Conservation (phyloP, 2,329 filamentous ascomycete genomes). For the Ceratocystis diversiconidia region DNA sequence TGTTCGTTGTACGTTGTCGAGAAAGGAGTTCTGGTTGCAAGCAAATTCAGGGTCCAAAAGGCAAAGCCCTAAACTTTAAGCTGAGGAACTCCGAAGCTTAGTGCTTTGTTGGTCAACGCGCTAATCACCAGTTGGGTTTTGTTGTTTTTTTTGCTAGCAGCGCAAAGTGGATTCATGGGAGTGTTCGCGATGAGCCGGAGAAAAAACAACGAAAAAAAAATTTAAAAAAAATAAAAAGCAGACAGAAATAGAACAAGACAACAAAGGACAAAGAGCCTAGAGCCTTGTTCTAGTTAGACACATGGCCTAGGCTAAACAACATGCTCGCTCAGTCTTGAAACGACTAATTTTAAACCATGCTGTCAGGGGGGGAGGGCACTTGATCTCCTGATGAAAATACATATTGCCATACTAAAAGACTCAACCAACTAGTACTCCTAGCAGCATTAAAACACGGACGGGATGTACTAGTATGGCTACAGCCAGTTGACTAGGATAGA, state of each 20-base stretch:
- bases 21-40: neutral
- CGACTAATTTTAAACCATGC: neutral
- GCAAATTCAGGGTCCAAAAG: neutral
- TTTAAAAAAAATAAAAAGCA: neutral
- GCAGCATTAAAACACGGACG: too few species aligned
- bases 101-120: neutral
- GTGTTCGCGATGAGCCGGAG: neutral
- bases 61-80: constrained; percentile 2
- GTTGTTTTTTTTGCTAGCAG: neutral
- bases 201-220: neutral
- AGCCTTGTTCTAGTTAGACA: neutral
- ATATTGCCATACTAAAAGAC: neutral
- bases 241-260: neutral
- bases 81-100: neutral
- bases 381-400: neutral
- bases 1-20: neutral
- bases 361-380: neutral
- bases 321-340: neutral
- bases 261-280: neutral
- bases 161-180: neutral
- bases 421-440: neutral
- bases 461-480: neutral
- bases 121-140: neutral
- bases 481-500: neutral
- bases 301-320: neutral